These are phyloP conservation scores for Carpinus fangiana DNA, from an alignment of 306 rosid genomes.

Conservation along the genomic window DNA sequence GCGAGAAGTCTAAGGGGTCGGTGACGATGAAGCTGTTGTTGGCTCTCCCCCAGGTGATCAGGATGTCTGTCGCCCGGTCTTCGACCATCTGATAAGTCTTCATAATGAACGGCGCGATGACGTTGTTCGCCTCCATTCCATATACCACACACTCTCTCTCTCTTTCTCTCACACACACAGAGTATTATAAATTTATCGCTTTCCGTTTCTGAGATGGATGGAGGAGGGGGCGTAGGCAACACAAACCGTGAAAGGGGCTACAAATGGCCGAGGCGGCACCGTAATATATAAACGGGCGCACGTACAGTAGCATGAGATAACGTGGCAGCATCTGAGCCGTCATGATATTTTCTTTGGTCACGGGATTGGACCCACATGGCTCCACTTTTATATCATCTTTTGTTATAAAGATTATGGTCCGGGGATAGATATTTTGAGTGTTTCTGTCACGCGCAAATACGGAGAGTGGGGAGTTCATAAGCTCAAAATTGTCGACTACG, in stretches of 20 bases:
- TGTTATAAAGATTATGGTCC: constrained; percentile 43
- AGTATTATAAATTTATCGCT: not conserved
- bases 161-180: not conserved
- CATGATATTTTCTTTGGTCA: constrained; percentile 15
- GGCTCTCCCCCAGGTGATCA: constrained; percentile 72
- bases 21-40: constrained; percentile 87
- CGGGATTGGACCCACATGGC: constrained; percentile 34
- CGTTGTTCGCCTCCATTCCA: constrained; percentile 65
- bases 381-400: constrained; percentile 28
- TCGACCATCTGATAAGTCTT: constrained; percentile 89
- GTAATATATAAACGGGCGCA: constrained; percentile 33
- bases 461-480: constrained; percentile 20
- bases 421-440: constrained; percentile 47
- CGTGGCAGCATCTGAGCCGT: constrained; percentile 45
- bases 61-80: constrained; percentile 65
- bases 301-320: constrained; percentile 20
- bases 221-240: not conserved
- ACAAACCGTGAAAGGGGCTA: not conserved
- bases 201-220: not conserved
- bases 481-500: no score
- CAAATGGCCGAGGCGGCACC: constrained; percentile 25
- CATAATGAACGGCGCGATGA: constrained; percentile 77
- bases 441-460: constrained; percentile 20
- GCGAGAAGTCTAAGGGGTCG: constrained; percentile 74
- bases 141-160: constrained; percentile 5